phyloP scores from a whole-genome alignment of 176 grass and related monocot genomes.

The barley (Hordeum vulgare) region DNA sequence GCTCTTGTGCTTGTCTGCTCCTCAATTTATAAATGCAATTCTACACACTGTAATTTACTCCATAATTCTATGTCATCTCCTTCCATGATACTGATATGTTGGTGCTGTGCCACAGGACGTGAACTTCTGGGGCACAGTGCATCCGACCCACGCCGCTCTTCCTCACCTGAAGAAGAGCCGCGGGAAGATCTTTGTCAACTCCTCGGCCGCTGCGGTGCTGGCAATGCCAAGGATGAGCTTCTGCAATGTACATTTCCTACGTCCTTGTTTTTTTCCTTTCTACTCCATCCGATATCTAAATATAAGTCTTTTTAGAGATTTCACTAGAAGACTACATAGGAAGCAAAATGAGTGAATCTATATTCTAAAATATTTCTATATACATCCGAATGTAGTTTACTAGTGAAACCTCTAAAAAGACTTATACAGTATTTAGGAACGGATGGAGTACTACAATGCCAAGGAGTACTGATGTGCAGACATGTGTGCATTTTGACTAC shows the following conservation, averaged over 20 bases:
- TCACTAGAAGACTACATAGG: too few relatives aligned
- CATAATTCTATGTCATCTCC: background rate
- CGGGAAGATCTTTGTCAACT: constrained; percentile 60
- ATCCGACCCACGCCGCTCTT: constrained; percentile 48
- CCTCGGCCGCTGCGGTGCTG: constrained; percentile 25
- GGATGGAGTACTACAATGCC: too few relatives aligned
- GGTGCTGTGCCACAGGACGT: constrained; percentile 40
- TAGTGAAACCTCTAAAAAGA: too few relatives aligned
- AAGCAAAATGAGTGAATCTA: too few relatives aligned
- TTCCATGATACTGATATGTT: background rate
- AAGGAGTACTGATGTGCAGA: too few relatives aligned
- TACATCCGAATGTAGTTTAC: too few relatives aligned
- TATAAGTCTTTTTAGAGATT: too few relatives aligned
- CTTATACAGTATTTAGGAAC: too few relatives aligned
- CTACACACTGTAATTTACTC: background rate
- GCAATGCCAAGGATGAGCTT: constrained; percentile 78
- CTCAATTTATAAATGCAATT: background rate
- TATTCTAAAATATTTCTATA: too few relatives aligned
- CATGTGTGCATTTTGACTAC: too few relatives aligned
- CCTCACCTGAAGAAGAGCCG: constrained; percentile 51
- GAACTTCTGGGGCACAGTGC: constrained; percentile 64
- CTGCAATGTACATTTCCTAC: constrained; percentile 45
- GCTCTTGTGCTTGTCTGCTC: background rate
- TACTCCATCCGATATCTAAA: too few relatives aligned
- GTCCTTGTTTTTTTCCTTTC: background rate